phyloP scores from a whole-genome alignment of 345 rosid genomes.

The Isatis tinctoria region DNA sequence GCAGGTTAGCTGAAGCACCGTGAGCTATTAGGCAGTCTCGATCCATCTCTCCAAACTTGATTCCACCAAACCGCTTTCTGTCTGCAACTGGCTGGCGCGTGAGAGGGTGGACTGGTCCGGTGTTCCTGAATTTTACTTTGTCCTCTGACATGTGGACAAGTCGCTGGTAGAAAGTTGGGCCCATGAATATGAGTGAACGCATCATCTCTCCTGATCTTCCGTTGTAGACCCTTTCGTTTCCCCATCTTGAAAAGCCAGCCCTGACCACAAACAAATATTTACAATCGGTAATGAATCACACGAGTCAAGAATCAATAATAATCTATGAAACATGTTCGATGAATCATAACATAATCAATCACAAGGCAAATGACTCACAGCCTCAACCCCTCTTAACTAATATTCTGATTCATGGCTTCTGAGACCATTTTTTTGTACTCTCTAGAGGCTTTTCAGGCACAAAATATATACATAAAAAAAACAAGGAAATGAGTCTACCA shows the following conservation, averaged over 20 bases:
- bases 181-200: conserved; percentile 68
- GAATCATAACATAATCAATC: background rate
- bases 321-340: background rate
- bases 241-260: conserved; percentile 88
- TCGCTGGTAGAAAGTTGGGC: conserved; percentile 86
- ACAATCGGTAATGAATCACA: background rate
- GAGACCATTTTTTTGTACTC: background rate
- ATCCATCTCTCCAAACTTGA: conserved; percentile 94
- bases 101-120: conserved; percentile 92
- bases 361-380: background rate
- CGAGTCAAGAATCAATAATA: background rate
- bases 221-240: conserved; percentile 71
- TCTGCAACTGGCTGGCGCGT: conserved; percentile 89
- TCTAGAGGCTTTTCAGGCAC: background rate
- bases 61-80: conserved; percentile 78
- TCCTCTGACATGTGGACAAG: conserved; percentile 90
- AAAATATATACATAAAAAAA: background rate
- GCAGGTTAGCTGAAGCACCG: conserved; percentile 75
- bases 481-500: background rate
- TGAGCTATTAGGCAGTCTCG: conserved; percentile 88
- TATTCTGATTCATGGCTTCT: background rate
- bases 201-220: conserved; percentile 82
- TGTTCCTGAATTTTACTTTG: conserved; percentile 87
- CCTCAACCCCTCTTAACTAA: background rate
- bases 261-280: conserved; percentile 34